phyloP scores from a whole-genome alignment of 371 early-diverging fungal species.

The Saksenaea oblongispora region DNA sequence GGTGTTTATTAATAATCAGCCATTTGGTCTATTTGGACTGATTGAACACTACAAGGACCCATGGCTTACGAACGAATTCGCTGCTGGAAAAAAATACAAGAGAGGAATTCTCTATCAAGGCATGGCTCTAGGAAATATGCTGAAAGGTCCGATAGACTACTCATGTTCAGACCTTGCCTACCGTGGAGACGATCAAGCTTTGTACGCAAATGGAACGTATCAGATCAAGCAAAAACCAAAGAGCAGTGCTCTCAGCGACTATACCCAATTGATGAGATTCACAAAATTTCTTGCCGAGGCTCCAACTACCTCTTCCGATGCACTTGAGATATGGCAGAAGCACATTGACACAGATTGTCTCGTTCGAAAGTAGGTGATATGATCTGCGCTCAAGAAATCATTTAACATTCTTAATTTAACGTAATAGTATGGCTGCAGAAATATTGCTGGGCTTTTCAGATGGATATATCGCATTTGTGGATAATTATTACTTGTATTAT shows the following conservation, averaged over 20 bases:
- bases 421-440: conserved; percentile 33
- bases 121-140: background rate
- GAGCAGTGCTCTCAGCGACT: conserved; percentile 10
- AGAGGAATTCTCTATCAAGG: conserved; percentile 41
- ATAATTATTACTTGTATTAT: conserved; percentile 40
- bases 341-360: conserved; percentile 34
- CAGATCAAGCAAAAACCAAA: conserved; percentile 28
- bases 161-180: conserved; percentile 25
- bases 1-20: conserved; percentile 36
- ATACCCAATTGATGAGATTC: conserved; percentile 25
- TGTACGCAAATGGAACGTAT: conserved; percentile 30
- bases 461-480: conserved; percentile 35
- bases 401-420: background rate
- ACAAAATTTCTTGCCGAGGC: conserved; percentile 35
- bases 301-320: conserved; percentile 14
- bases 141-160: background rate
- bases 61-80: conserved; percentile 40
- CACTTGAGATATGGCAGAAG: conserved; percentile 28
- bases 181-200: conserved; percentile 19
- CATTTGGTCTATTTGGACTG: conserved; percentile 37
- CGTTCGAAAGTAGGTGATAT: conserved; percentile 27
- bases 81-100: conserved; percentile 26
- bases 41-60: conserved; percentile 36
- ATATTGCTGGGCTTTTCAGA: conserved; percentile 36
- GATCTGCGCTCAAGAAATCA: conserved; percentile 2